Evolutionary conservation across 176 grass and related monocot genomes (phyloP).

Genomic region (Puya raimondii): DNA sequence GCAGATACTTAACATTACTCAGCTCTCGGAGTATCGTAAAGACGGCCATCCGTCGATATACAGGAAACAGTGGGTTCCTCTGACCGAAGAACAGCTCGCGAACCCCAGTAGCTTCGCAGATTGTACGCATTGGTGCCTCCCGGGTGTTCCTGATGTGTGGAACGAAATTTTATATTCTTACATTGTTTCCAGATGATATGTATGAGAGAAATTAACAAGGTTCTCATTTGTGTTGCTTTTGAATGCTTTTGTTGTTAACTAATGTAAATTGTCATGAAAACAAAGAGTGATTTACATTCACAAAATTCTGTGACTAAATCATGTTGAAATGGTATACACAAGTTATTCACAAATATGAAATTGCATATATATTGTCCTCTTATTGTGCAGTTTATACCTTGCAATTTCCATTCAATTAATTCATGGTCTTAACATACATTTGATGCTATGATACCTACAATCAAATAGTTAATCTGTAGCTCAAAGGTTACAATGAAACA

Average conservation of each 20-base stretch:
- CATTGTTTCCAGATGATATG: not conserved
- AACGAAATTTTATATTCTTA: conserved; percentile 58
- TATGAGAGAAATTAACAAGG: not conserved
- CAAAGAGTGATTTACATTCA: too few relatives aligned
- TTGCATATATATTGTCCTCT: too few relatives aligned
- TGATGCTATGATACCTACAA: too few relatives aligned
- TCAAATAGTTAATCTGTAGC: too few relatives aligned
- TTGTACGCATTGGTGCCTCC: conserved; percentile 81
- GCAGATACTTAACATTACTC: conserved; percentile 60
- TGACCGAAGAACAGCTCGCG: conserved; percentile 30
- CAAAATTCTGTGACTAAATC: too few relatives aligned
- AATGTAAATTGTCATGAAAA: too few relatives aligned
- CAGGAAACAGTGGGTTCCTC: conserved; percentile 28
- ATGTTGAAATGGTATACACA: too few relatives aligned
- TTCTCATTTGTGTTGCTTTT: not conserved
- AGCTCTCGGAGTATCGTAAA: conserved; percentile 58
- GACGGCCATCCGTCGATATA: conserved; percentile 56
- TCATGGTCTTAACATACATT: too few relatives aligned
- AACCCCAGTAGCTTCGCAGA: conserved; percentile 50
- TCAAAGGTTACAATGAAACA: too few relatives aligned
- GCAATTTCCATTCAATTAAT: too few relatives aligned
- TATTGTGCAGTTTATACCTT: too few relatives aligned
- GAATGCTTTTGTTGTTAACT: not conserved
- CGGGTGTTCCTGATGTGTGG: conserved; percentile 70
- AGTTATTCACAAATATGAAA: too few relatives aligned